Conservation (phyloP, 2,329 filamentous ascomycete genomes). For the Parascedosporium putredinis region DNA sequence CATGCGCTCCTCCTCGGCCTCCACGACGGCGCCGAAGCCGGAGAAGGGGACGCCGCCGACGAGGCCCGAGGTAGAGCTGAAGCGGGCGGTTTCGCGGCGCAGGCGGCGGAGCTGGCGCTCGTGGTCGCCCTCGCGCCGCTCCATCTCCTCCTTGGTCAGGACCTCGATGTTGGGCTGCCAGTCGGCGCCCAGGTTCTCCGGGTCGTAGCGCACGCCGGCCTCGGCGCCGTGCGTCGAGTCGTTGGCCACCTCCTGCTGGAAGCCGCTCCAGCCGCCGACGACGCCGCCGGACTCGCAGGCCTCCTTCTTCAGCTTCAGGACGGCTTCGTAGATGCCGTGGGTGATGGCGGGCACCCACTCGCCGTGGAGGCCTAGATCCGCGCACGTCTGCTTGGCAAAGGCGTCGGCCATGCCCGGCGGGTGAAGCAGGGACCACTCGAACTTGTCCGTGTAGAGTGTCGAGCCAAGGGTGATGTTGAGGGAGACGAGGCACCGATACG, state of each 20-base stretch:
- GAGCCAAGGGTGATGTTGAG: constrained; percentile 88
- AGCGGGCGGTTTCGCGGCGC: constrained; percentile 81
- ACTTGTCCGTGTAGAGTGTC: constrained; percentile 89
- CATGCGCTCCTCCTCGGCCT: constrained; percentile 69
- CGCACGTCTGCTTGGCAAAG: constrained; percentile 86
- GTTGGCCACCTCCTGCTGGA: constrained; percentile 64
- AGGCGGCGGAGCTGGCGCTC: constrained; percentile 82
- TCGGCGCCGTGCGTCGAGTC: constrained; percentile 73
- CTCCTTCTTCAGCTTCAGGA: constrained; percentile 87
- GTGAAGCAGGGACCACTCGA: constrained; percentile 93
- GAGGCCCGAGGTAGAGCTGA: constrained; percentile 78
- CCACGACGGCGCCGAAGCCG: constrained; percentile 38
- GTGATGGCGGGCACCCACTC: constrained; percentile 94
- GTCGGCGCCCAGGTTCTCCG: constrained; percentile 73
- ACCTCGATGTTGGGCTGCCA: constrained; percentile 77
- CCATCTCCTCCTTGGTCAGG: constrained; percentile 90
- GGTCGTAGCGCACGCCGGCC: constrained; percentile 92
- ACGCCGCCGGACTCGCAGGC: constrained; percentile 85
- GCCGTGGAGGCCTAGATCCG: constrained; percentile 76
- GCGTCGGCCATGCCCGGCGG: constrained; percentile 84
- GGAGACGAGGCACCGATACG: constrained; percentile 84
- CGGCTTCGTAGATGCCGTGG: constrained; percentile 93
- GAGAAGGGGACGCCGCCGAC: constrained; percentile 59
- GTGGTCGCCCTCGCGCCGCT: constrained; percentile 88
- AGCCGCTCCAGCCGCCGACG: constrained; percentile 58